Evolutionary conservation across 371 early-diverging fungal species (phyloP), one percentile per base, ranked within the genome.

Genomic region (Entomophthora muscae): DNA sequence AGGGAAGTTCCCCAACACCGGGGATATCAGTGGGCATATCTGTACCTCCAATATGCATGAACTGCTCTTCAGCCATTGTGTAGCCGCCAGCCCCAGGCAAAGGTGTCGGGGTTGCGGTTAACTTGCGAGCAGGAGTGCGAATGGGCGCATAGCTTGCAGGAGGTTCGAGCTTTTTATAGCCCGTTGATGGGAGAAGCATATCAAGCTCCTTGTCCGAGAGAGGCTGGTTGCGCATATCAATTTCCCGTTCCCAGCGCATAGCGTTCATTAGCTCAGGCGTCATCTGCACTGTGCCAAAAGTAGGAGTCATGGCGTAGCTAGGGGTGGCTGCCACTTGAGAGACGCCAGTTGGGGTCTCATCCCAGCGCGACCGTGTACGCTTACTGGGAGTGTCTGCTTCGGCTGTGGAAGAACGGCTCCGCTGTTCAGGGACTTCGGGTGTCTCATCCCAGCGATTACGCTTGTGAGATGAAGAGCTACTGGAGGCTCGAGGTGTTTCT

Each of bases 201-300:
- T 98, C 91, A 29, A 98, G 78, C 67, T 95, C 96, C 61, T 91
- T 95, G 70, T 98, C 98, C 1, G 91, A 78, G 24, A 88, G 70
- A 61, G 83, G 84, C 62, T 82, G 71, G 71, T 96, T 96, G 54
- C 97, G 87, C 28, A 76, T 72, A 65, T 93, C 95, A 59, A 92
- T 74, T 67, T 89, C 94, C 54, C 83, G 78, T 65, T 91, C 88
- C 85, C 86, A 89, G 53, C 88, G 83, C 69, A 82, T 69, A 1
- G 83, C 82, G 62, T 75, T 84, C 58, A 77, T 70, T 1, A 85
- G 88, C 61, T 89, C 89, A 3, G 92, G 91, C 1, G 91, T 91
- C 82, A 88, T 83, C 12, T 83, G 85, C 2, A 83, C 79, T n/a
- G 67, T 65, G 7, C 51, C 53, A 17, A 53, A 22, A 23, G 17